phyloP scores from a whole-genome alignment of 345 rosid genomes.

The Triadica sebifera region DNA sequence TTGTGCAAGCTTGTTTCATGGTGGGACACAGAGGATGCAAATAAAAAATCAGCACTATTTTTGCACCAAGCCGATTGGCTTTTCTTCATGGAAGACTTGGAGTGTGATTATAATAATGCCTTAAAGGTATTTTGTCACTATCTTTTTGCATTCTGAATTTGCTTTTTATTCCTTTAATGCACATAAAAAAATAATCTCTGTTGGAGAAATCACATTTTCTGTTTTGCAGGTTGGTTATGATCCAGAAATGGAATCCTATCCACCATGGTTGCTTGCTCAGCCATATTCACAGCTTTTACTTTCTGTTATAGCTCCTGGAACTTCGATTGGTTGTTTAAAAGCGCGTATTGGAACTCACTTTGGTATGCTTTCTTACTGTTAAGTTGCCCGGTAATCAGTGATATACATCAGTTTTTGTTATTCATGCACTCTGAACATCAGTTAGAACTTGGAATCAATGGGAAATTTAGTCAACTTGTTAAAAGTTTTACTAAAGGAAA shows the following conservation, averaged over 20 bases:
- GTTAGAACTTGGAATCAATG: neutral
- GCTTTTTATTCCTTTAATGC: neutral
- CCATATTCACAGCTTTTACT: conserved; percentile 77
- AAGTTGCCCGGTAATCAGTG: neutral
- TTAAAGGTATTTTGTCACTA: conserved; percentile 51
- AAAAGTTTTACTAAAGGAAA: conserved; percentile 1
- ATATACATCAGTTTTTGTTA: neutral
- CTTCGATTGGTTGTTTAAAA: conserved; percentile 58
- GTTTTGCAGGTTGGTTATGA: conserved; percentile 78
- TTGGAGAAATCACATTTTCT: neutral
- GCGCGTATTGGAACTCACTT: conserved; percentile 51
- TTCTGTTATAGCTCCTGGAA: conserved; percentile 73
- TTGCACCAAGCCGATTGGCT: conserved; percentile 98
- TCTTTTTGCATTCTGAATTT: neutral
- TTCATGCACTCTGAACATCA: neutral
- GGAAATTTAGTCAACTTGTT: conserved; percentile 7
- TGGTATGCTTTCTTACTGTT: conserved; percentile 39
- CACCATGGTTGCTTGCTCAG: conserved; percentile 78
- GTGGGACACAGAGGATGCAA: conserved; percentile 55
- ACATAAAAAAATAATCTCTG: neutral
- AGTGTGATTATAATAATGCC: conserved; percentile 83
- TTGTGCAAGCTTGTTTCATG: conserved; percentile 90
- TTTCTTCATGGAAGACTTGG: conserved; percentile 85
- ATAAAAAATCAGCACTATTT: conserved; percentile 51
- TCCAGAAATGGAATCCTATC: conserved; percentile 82